Base-by-base conservation (phyloP, 2,329 filamentous ascomycete species). In the Malbranchea cinnamomea region DNA sequence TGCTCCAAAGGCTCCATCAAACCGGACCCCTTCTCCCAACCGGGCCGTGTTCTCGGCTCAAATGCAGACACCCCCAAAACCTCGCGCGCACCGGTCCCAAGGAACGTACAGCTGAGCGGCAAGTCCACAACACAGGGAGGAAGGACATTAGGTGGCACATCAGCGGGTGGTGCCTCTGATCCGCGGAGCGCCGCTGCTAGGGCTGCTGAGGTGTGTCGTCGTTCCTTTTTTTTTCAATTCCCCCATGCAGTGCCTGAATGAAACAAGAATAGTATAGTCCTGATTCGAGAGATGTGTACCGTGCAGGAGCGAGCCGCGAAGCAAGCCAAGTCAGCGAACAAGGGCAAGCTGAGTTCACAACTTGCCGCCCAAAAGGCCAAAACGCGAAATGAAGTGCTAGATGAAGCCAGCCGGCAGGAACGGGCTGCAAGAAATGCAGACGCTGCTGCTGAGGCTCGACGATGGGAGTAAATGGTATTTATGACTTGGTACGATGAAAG, bases 291-390 rank as follows among this genome's bases (percentile, higher is more conserved):
- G n/a, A n/a, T n/a, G n/a, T n/a, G n/a, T n/a, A n/a, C n/a, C n/a
- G n/a, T n/a, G n/a, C 31, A 84, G 78, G 74, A 76, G 48, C 69
- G 81, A 40, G 74, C 73, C 12, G 70, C 74, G 42, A 26, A 57
- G 54, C 35, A 72, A 60, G 54, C 57, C 58, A 26, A 48, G 6
- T 33, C 46, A 3, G 36, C 46, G 1, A 45, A 41, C 13, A 71
- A 72, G 43, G 74, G 80, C 10, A 85, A 83, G 48, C 62, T 91
- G 8, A 68, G 68, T 19, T 58, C 64, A 18, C 74, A 84, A 48
- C 62, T 93, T 9, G 68, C 75, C 32, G 74, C 74, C 20, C 79
- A 92, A 56, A 80, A 78, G 58, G 74, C 71, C 43, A 72, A 81
- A 58, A 83, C 78, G 6, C 67, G 73, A 31, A 63, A 59, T 17